Base-by-base conservation (phyloP, 2,329 filamentous ascomycete genomes). In the Plectosphaerella cucumerina region DNA sequence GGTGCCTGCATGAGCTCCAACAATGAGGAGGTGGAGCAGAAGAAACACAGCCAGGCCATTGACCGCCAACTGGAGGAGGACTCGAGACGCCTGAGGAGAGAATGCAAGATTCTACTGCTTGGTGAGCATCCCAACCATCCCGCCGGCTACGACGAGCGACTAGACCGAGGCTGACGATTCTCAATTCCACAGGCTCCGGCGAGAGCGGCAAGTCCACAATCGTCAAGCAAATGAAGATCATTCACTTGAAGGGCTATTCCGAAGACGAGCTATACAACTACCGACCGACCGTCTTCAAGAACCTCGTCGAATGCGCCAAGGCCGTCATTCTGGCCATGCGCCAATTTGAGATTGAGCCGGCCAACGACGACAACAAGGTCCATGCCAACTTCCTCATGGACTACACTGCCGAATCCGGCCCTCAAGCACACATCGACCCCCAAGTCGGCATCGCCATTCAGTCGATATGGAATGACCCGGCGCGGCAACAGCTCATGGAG, bases 161-260 rank as follows among this genome's bases (percentile, higher is more conserved):
- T 11, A 31, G 8, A 31, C 26, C 12, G 26, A 11, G 26, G 47
- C 54, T 58, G 46, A 56, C 44, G 22, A 3, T 50, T 20, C 41
- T 42, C 11, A 15, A 37, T 23, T 37, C 37, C 55, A 59, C 68
- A 97, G 94, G 94, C 59, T 97, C 94, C 58, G 94, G 94, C 59
- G 94, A 99, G 76, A 97, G 93, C 71, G 94, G 94, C 60, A 99
- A 99, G 74, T 97, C 94, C 52, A 99, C 94, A 10, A 97, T 99
- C 63, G 94, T 99, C 60, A 99, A 99, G 73, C 94, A 99, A 78
- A 99, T 99, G 94, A 99, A 97, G 74, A 99, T 99, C 62, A 97
- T 99, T 65, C 94, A 99, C 66, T 87, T 97, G 63, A 96, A 97
- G 73, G 94, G 94, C 54, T 99, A 99, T 72, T 92, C 90, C 11